Evolutionary conservation across 768 basidiomycete genomes (phyloP), one percentile per base, ranked within the genome.

Genomic region (Phylloporus sp.): DNA sequence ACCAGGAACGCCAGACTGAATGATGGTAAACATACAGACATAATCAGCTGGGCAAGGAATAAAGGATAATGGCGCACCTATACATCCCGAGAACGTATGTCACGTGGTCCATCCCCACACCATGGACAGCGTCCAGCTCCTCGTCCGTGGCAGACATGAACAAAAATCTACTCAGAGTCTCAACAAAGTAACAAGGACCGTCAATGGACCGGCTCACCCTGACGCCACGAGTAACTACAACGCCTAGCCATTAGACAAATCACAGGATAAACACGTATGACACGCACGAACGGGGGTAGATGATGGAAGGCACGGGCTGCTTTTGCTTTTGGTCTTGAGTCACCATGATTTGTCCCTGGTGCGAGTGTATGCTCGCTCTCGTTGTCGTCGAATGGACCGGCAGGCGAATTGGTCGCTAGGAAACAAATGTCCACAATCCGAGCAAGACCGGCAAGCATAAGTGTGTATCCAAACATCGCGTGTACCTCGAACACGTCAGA

Each of bases 101-200:
- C 52, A 94, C 92, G 61, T 93, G 91, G 65, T 95, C 94, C 83
- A 95, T 91, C 38, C 80, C 86, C 18, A 72, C 73, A 12, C 80
- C 80, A 56, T 90, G 76, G 5, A 86, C 80, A 54, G 77, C 88
- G 23, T 77, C 61, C 26, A 95, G 72, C 66, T 95, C 91, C 71
- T 97, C 94, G 64, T 97, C 92, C 0, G 95, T 97, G 0, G 86
- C 95, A 13, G 88, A 88, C 82, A 95, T 91, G 75, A 97, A 97
- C 16, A 92, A 70, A 3, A 93, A 68, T 6, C 90, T 88, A 50
- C 2, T 38, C 28, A n/a, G 49, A 2, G 50, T 36, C 5, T 54
- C 32, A 43, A 16, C 15, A 23, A n/a, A 26, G 4, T 26, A 52
- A 49, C 2, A 10, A 29, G 20, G 44, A 7, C 28, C 22, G 10